Percentiles rank a stretch among this genome's conserved stretches.
phyloP scores from a whole-genome alignment of 495 filamentous ascomycete species.

The Talaromyces borbonicus region DNA sequence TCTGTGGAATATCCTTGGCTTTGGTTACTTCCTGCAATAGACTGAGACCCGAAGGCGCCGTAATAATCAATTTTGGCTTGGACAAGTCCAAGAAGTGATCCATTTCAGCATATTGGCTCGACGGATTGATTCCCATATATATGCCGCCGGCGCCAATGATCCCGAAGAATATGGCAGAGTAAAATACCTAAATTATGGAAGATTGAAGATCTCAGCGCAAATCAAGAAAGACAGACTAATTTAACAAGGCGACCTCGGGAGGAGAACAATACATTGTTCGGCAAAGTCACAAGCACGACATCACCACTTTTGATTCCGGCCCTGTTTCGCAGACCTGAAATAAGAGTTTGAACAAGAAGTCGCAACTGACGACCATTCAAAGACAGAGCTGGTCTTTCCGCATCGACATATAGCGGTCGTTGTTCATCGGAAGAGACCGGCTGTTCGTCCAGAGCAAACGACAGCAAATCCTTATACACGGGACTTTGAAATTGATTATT shows the following conservation, averaged over 20 bases:
- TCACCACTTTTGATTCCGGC: conserved; percentile 45
- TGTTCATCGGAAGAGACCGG: conserved; percentile 25
- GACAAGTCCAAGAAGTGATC: conserved; percentile 21
- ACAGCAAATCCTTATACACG: conserved; percentile 32
- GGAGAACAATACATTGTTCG: conserved; percentile 42
- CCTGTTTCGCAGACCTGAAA: conserved; percentile 42
- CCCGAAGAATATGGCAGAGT: conserved; percentile 36
- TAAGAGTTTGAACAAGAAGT: conserved; percentile 38
- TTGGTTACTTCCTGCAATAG: conserved; percentile 34
- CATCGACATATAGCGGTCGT: conserved; percentile 47
- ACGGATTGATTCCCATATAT: conserved; percentile 29
- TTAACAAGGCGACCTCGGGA: too few species aligned
- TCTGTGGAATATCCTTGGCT: conserved; percentile 32
- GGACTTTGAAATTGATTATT: conserved; percentile 5
- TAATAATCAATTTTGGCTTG: conserved; percentile 25
- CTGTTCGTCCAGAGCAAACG: conserved; percentile 26
- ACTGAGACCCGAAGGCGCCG: conserved; percentile 34
- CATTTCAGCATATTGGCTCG: conserved; percentile 23
- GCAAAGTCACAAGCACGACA: conserved; percentile 50
- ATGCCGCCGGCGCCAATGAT: conserved; percentile 39
- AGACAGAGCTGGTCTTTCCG: conserved; percentile 41
- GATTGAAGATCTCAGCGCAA: background rate
- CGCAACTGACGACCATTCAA: conserved; percentile 43
- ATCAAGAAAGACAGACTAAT: too few species aligned
- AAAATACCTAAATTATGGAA: conserved; percentile 27